Evolutionary conservation across 768 basidiomycete species (phyloP).

Genomic region (Phaeolepiota aurea): DNA sequence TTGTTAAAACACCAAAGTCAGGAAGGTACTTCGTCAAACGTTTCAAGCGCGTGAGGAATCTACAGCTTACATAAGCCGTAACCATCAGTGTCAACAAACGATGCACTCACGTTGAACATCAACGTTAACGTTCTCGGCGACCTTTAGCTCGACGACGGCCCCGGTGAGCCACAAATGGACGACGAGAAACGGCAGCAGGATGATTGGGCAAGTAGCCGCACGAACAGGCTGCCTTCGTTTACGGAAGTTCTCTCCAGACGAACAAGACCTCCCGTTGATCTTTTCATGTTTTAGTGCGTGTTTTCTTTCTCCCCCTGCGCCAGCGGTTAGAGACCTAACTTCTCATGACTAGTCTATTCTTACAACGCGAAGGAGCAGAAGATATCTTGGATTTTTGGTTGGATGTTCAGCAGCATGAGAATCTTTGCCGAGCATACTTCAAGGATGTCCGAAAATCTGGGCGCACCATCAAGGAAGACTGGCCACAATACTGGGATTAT

Average conservation of each 20-base stretch:
- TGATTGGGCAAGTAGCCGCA: slow-evolving; percentile 65
- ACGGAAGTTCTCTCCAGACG: slow-evolving; percentile 86
- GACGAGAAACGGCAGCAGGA: slow-evolving; percentile 56
- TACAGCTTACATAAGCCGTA: slow-evolving; percentile 26
- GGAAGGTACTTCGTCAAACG: too few relatives aligned
- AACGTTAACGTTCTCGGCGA: slow-evolving; percentile 16
- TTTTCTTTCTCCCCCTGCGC: slow-evolving; percentile 6
- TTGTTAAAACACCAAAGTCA: neutral
- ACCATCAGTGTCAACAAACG: slow-evolving; percentile 22
- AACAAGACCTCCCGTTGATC: slow-evolving; percentile 91
- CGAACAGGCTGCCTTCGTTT: slow-evolving; percentile 78
- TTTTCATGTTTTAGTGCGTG: slow-evolving; percentile 98
- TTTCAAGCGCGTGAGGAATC: slow-evolving; percentile 7
- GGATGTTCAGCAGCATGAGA: slow-evolving; percentile 98
- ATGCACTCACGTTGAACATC: slow-evolving; percentile 14
- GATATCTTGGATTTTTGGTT: slow-evolving; percentile 98
- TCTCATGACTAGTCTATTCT: slow-evolving; percentile 62
- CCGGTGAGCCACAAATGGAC: slow-evolving; percentile 22
- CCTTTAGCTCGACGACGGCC: slow-evolving; percentile 3
- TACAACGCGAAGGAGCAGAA: slow-evolving; percentile 93
- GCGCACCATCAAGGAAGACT: slow-evolving; percentile 87
- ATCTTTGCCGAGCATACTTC: slow-evolving; percentile 97
- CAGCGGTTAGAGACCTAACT: neutral
- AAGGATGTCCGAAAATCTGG: slow-evolving; percentile 97
- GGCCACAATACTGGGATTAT: slow-evolving; percentile 98